Base-by-base conservation (phyloP, 305 asterid species). In the Fraxinus greggii region DNA sequence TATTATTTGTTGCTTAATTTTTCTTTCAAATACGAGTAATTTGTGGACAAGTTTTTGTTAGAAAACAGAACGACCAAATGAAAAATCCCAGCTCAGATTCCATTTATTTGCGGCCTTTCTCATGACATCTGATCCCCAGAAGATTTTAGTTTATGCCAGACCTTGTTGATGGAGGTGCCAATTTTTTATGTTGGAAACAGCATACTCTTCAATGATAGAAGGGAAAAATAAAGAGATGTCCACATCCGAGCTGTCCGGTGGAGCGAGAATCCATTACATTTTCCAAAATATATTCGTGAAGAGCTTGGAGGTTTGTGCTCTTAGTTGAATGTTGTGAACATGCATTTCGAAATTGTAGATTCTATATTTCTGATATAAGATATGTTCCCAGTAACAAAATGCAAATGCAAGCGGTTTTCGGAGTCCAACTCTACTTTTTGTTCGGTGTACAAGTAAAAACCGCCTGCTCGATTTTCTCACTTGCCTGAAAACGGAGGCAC, bases 211-310 rank as follows among this genome's bases (percentile, higher is more conserved):
- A 40, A 86, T 94, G 99, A 90, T 97, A 75, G 99, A 97, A 84
- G 99, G 99, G 13, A 97, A 93, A 86, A 87, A 88, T 86, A 97
- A 92, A 89, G 98, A 90, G 80, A 92, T 95, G 97, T 91, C 95
- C 81, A 95, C 98, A 26, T 80, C 90, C 65, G 98, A 95, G 91
- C 86, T 95, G 77, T 92, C 97, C 85, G 98, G 98, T 76, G 98
- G 98, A 84, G 98, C 98, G 78, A 90, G 98, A 88, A 90, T 95
- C 77, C 98, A 92, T 91, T 91, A 92, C 89, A 95, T 95, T 79
- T 95, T 95, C 86, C 98, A 93, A 88, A 86, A 86, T 81, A 95
- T 95, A 48, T 95, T 88, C 84, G 98, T 95, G 75, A 93, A 91
- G 90, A 83, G 93, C 89, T 86, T 95, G 91, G 98, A 97, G 98